These are phyloP conservation scores for Yarrowia yakushimensis DNA, from an alignment of 805 yeast species.

Conservation along the genomic window DNA sequence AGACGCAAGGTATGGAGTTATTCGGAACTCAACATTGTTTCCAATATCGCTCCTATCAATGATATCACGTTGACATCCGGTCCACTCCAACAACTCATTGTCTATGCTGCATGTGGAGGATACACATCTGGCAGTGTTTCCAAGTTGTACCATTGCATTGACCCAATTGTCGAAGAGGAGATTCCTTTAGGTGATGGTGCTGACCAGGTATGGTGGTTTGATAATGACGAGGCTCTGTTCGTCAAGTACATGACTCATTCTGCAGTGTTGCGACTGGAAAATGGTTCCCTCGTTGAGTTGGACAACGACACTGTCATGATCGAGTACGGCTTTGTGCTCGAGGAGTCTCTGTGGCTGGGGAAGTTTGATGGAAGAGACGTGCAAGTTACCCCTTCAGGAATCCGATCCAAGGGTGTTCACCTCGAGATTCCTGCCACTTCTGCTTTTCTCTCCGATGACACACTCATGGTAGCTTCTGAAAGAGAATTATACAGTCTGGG, in stretches of 20 bases:
- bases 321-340: not conserved
- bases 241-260: slow-evolving; percentile 12
- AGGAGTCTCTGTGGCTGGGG: not conserved
- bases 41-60: slow-evolving; percentile 12
- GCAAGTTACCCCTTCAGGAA: not conserved
- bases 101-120: slow-evolving; percentile 20
- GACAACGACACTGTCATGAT: not conserved
- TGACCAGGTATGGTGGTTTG: slow-evolving; percentile 22
- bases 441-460: not conserved
- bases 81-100: not conserved
- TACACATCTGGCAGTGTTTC: slow-evolving; percentile 22
- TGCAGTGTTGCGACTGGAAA: not conserved
- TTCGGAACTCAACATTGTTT: not conserved
- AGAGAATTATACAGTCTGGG: not conserved
- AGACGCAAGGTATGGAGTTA: not conserved
- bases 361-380: not conserved
- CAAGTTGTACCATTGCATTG: not conserved
- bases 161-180: not conserved
- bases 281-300: slow-evolving; percentile 1
- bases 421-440: not conserved
- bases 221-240: not conserved
- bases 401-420: not conserved
- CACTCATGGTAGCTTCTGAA: not conserved
- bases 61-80: not conserved
- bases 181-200: slow-evolving; percentile 20